phyloP scores from a whole-genome alignment of 352 stramenopile species.

The Globisporangium takayamanum region DNA sequence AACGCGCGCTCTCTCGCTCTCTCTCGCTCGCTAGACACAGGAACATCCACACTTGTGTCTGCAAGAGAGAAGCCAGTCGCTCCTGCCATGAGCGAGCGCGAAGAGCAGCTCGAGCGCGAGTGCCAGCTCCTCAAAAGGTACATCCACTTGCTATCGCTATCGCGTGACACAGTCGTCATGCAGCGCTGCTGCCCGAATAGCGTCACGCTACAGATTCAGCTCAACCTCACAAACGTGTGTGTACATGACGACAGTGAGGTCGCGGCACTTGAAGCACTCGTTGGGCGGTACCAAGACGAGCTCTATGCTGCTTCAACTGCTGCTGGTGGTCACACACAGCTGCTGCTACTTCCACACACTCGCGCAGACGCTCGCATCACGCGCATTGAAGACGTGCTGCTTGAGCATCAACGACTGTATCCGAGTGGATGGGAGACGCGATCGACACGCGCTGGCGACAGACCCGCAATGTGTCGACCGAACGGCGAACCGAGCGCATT shows the following conservation, averaged over 20 bases:
- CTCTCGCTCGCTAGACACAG: no score
- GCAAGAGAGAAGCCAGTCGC: no score
- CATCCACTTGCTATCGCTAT: not conserved
- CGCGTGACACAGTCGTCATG: no score
- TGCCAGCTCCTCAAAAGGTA: slow-evolving; percentile 30
- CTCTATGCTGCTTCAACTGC: slow-evolving; percentile 8
- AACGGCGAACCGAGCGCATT: slow-evolving; percentile 33
- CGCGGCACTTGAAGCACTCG: slow-evolving; percentile 45
- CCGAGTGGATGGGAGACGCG: slow-evolving; percentile 20
- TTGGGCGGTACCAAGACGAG: slow-evolving; percentile 56
- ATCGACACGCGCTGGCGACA: slow-evolving; percentile 6
- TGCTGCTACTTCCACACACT: not conserved
- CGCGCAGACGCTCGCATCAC: slow-evolving; percentile 10
- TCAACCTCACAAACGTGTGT: not conserved
- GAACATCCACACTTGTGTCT: not conserved
- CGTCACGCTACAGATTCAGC: no score
- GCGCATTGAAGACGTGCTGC: slow-evolving; percentile 42
- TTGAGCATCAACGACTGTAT: slow-evolving; percentile 49
- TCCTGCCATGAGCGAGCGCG: slow-evolving; percentile 10
- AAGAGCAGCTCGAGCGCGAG: slow-evolving; percentile 32
- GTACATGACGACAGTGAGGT: slow-evolving; percentile 35
- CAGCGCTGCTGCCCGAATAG: no score
- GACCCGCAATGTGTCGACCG: slow-evolving; percentile 20
- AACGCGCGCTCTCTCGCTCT: no score
- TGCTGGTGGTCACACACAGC: not conserved